phyloP scores from a whole-genome alignment of 2,329 filamentous ascomycete species.

The Plenodomus biglobosus region DNA sequence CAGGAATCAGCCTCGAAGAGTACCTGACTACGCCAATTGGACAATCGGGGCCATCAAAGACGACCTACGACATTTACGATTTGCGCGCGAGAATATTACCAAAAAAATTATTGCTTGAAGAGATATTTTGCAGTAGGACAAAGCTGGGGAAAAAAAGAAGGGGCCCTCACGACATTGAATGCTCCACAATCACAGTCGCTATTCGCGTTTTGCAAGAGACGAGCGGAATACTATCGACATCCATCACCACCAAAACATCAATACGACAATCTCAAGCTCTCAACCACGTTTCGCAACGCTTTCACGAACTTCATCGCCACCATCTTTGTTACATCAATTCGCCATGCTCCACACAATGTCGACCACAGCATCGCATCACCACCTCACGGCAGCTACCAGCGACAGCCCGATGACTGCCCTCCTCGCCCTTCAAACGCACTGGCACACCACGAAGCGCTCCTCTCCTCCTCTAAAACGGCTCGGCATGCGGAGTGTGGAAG shows the following conservation, averaged over 20 bases:
- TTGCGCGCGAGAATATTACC: too few relatives aligned
- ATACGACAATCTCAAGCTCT: background rate
- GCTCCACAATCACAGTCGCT: background rate
- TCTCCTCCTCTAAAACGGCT: constrained; percentile 6
- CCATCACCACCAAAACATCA: background rate
- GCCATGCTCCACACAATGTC: constrained; percentile 12
- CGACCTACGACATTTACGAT: too few relatives aligned
- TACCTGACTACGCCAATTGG: too few relatives aligned
- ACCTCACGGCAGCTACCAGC: background rate
- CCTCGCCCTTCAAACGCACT: constrained; percentile 1
- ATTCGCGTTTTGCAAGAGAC: background rate
- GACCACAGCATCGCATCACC: constrained; percentile 3
- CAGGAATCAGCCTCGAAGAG: too few relatives aligned
- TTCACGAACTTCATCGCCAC: background rate
- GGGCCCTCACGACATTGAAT: background rate
- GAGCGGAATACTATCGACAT: background rate
- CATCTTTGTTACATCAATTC: background rate
- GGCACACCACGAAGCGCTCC: constrained; percentile 8
- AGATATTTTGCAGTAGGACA: background rate
- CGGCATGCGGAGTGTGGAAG: constrained; percentile 13
- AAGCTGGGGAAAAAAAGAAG: too few relatives aligned
- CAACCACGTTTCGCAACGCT: background rate
- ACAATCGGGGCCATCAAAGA: too few relatives aligned
- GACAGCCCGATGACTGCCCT: background rate
- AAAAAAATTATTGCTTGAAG: background rate